Conservation (phyloP, 2,329 filamentous ascomycete genomes). For the Stemphylium lycopersici region DNA sequence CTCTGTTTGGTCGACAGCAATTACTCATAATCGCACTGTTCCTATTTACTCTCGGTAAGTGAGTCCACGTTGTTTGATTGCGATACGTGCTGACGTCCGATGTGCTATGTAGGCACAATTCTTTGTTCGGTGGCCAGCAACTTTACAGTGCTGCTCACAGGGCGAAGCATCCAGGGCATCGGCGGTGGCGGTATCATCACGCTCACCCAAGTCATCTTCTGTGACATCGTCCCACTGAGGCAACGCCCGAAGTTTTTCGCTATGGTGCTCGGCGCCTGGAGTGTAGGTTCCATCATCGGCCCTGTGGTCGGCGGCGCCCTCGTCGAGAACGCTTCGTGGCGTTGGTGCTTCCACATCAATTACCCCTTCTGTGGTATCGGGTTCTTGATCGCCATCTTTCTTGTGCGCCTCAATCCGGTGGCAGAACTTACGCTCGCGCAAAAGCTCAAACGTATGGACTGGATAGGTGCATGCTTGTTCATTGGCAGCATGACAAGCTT, state of each 20-base stretch:
- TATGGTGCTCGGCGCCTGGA: slow-evolving; percentile 54
- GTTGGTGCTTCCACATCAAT: slow-evolving; percentile 71
- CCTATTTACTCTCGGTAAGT: slow-evolving; percentile 53
- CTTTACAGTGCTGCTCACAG: slow-evolving; percentile 44
- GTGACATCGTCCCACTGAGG: slow-evolving; percentile 53
- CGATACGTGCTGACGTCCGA: background rate
- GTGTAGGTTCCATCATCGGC: slow-evolving; percentile 60
- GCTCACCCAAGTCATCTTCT: slow-evolving; percentile 53
- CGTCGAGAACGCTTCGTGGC: slow-evolving; percentile 59
- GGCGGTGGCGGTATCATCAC: slow-evolving; percentile 51
- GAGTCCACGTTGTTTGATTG: background rate
- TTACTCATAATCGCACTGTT: slow-evolving; percentile 47
- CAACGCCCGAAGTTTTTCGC: slow-evolving; percentile 51
- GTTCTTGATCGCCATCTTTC: slow-evolving; percentile 30
- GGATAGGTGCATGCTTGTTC: slow-evolving; percentile 52
- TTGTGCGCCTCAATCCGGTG: slow-evolving; percentile 29
- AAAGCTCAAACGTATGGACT: slow-evolving; percentile 48
- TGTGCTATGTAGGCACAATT: slow-evolving; percentile 36
- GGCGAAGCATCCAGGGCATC: slow-evolving; percentile 47
- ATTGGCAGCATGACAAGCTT: slow-evolving; percentile 47
- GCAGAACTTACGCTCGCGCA: slow-evolving; percentile 23
- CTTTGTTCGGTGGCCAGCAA: slow-evolving; percentile 49
- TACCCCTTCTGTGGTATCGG: slow-evolving; percentile 57
- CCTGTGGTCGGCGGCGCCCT: slow-evolving; percentile 59
- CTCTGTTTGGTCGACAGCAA: slow-evolving; percentile 59